phyloP scores from a whole-genome alignment of 108 stramenopile species.

The Fistulifera pelliculosa region DNA sequence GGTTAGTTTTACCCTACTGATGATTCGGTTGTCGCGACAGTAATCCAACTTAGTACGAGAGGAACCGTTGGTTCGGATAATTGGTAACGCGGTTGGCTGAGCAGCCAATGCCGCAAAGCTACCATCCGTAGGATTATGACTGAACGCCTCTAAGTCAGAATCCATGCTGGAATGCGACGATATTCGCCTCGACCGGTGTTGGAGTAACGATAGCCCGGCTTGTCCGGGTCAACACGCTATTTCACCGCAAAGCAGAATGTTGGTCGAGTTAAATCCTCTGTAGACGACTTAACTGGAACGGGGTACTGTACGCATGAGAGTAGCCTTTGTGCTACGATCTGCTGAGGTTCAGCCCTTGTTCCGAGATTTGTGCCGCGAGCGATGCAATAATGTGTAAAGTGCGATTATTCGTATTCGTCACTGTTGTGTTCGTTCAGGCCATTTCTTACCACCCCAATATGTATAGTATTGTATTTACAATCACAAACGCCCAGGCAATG shows the following conservation, averaged over 20 bases:
- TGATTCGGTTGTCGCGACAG: constrained; percentile 83
- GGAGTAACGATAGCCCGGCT: constrained; percentile 54
- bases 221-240: constrained; percentile 48
- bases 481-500: no score
- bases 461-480: no score
- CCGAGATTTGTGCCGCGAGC: constrained; percentile 71
- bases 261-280: constrained; percentile 91
- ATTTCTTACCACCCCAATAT: no score
- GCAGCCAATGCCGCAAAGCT: constrained; percentile 89
- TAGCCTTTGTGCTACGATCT: constrained; percentile 95
- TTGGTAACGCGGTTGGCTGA: constrained; percentile 91
- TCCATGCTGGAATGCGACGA: constrained; percentile 87
- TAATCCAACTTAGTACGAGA: constrained; percentile 98
- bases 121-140: constrained; percentile 91
- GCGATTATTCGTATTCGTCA: no score
- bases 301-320: constrained; percentile 93
- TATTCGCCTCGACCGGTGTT: constrained; percentile 74
- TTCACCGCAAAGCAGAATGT: constrained; percentile 71
- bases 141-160: constrained; percentile 96
- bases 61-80: constrained; percentile 96
- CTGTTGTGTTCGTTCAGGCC: no score
- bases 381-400: no score
- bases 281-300: constrained; percentile 90
- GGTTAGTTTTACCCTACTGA: constrained; percentile 94
- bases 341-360: constrained; percentile 93